phyloP scores from a whole-genome alignment of 495 filamentous ascomycete species.

The Delitschia confertaspora region DNA sequence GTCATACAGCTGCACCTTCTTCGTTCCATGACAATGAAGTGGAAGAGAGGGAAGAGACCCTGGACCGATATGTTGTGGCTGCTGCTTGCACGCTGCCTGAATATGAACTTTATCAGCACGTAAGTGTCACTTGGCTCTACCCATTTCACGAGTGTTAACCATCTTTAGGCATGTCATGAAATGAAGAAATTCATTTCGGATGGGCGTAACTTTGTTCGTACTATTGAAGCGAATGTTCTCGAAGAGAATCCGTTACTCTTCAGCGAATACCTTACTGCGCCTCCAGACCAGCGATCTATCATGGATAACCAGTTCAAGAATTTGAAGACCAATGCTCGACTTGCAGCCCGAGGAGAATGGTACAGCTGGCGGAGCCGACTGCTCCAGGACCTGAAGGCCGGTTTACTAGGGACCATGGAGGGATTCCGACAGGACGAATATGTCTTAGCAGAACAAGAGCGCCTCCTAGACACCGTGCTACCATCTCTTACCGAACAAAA shows the following conservation, averaged over 20 bases:
- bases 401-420: constrained; percentile 60
- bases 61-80: constrained; percentile 76
- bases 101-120: constrained; percentile 89
- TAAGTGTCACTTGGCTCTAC: too few species aligned
- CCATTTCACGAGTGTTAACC: too few species aligned
- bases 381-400: constrained; percentile 71
- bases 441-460: constrained; percentile 57
- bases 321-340: constrained; percentile 80
- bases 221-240: constrained; percentile 78
- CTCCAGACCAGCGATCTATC: constrained; percentile 67
- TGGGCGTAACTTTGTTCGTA: constrained; percentile 73
- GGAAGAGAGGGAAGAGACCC: constrained; percentile 34
- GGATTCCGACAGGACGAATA: constrained; percentile 70
- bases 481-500: constrained; percentile 54
- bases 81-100: constrained; percentile 86
- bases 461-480: constrained; percentile 53
- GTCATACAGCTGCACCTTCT: constrained; percentile 66
- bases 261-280: constrained; percentile 79
- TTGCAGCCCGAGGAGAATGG: constrained; percentile 90
- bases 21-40: constrained; percentile 35
- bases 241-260: constrained; percentile 86
- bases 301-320: constrained; percentile 98
- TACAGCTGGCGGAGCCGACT: constrained; percentile 96
- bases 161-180: constrained; percentile 81
- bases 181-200: constrained; percentile 91